Conservation (phyloP, 179 eudicot genomes). For the Gypsophila paniculata region DNA sequence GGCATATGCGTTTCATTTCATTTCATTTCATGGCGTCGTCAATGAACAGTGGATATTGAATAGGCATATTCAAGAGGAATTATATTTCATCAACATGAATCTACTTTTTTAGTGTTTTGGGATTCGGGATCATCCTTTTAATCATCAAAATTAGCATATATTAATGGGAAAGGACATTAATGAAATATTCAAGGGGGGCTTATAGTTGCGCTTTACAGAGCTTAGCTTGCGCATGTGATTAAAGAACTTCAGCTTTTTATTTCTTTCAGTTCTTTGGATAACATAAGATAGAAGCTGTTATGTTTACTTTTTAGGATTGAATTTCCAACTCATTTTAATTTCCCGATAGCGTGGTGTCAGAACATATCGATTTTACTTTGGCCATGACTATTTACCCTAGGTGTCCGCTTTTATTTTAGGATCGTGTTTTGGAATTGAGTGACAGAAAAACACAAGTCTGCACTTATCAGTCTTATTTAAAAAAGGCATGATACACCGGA, state of each 20-base stretch:
- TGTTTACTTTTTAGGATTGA: neutral
- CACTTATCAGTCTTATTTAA: no score
- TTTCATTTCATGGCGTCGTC: neutral
- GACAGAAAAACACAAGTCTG: no score
- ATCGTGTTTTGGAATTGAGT: no score
- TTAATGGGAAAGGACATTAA: neutral
- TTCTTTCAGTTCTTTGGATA: neutral
- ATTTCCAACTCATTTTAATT: neutral
- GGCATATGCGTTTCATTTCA: neutral
- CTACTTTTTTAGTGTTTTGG: neutral
- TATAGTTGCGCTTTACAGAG: neutral
- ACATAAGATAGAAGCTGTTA: neutral
- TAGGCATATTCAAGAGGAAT: neutral
- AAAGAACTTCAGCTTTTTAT: neutral
- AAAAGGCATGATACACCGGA: no score
- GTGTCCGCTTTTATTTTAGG: neutral
- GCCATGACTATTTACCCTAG: neutral
- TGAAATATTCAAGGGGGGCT: neutral
- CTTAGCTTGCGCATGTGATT: neutral
- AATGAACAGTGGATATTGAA: neutral
- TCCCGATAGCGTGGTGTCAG: neutral
- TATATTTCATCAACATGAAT: neutral
- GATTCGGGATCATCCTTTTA: neutral
- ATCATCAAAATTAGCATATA: neutral
- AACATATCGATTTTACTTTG: neutral